Evolutionary conservation across 2,329 filamentous ascomycete species (phyloP).

Genomic region (Sporothrix phasma): DNA sequence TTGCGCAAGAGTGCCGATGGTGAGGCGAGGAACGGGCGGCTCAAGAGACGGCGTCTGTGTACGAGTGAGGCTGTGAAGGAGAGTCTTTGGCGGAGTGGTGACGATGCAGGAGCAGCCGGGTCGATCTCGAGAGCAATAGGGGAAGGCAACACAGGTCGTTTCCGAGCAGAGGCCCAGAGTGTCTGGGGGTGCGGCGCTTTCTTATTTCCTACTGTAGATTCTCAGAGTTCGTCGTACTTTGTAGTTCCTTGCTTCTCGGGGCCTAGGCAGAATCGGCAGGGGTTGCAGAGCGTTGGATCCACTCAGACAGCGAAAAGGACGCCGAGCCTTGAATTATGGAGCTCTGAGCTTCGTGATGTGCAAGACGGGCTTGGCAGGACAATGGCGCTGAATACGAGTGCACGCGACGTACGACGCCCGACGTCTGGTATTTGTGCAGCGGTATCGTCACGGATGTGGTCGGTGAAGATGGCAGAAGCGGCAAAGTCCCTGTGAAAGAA

Average conservation of each 20-base stretch:
- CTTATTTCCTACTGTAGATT: too few species aligned
- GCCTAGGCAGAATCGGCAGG: not conserved
- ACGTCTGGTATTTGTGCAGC: too few species aligned
- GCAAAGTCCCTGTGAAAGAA: too few species aligned
- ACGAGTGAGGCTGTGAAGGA: not conserved
- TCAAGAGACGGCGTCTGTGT: not conserved
- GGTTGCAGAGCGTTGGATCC: not conserved
- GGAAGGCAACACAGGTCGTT: conserved; percentile 1
- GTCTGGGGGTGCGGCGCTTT: not conserved
- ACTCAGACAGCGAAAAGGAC: not conserved
- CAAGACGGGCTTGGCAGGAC: not conserved
- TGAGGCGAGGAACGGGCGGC: not conserved
- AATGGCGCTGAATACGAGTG: not conserved
- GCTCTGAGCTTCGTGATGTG: not conserved
- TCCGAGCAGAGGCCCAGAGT: not conserved
- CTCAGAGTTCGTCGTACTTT: too few species aligned
- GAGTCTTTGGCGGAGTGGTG: too few species aligned
- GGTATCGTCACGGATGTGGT: too few species aligned
- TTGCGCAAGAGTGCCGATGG: not conserved
- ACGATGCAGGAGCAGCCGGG: too few species aligned
- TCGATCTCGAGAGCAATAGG: conserved; percentile 3
- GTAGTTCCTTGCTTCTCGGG: not conserved
- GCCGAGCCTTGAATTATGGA: not conserved
- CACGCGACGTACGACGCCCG: too few species aligned
- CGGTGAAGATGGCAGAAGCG: too few species aligned